Base-by-base conservation (phyloP, 1,139 yeast genomes). In the Suhomyces coccinellae region DNA sequence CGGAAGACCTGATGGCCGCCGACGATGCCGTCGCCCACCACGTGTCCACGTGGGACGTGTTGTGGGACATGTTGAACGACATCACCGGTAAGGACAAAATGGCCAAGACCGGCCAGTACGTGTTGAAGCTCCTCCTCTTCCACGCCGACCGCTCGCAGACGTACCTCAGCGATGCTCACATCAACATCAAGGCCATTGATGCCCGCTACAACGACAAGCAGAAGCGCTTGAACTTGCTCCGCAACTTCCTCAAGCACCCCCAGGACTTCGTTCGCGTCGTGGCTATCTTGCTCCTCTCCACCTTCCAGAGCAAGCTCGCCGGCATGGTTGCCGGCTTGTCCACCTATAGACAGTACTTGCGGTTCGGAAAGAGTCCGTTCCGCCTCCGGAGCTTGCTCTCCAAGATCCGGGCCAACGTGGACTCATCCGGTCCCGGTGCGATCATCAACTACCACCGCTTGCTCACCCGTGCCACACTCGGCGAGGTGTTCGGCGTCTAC, bases 291-390 rank as follows among this genome's bases (percentile, higher is more conserved):
- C 42, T 58, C 35, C 57, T 67, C 54, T 58, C 68, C 38, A 47
- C 64, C 34, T 61, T 73, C 64, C 54, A 73, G 63, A 51, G 65
- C 54, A 54, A 76, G 63, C 58, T 71, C 64, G 38, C 60, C 10
- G 82, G 79, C 3, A 61, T 82, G 48, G 77, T 80, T 10, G 63
- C 63, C 15, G 82, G 81, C 24, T 64, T 85, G 38, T 74, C 83
- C 6, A 68, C 77, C 30, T 86, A 82, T 61, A 73, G 95, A 61
- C 90, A 84, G 57, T 74, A 83, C 48, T 66, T 85, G 50, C 71
- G 95, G 55, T 84, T 85, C 52, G 93, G 93, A 36, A 81, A 83
- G 44, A 75, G 87, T 12, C 90, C 90, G 2, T 82, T 84, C 61
- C 69, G 85, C 50, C 41, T 79, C 6, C 56, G 70, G 43, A 62